phyloP scores from a whole-genome alignment of 1,284 basidiomycete genomes.

The Sphaerobolus stellatus region DNA sequence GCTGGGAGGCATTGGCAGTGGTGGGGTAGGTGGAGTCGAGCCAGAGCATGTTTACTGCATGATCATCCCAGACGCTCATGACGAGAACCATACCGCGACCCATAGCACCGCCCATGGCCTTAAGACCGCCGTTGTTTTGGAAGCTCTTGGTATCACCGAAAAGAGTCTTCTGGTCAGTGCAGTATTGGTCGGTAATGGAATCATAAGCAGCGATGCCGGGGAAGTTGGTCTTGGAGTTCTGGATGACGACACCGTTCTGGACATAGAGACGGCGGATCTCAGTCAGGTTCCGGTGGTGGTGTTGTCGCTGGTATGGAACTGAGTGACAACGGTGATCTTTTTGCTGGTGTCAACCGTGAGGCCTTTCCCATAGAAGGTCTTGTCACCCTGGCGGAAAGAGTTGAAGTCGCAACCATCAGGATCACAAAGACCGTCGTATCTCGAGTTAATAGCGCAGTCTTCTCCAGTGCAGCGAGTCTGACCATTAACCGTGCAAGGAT shows the following conservation, averaged over 20 bases:
- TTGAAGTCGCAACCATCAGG: constrained; percentile 32
- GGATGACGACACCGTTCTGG: constrained; percentile 50
- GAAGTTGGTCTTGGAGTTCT: constrained; percentile 47
- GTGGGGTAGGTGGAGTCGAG: constrained; percentile 57
- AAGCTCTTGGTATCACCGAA: constrained; percentile 48
- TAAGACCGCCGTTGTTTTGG: constrained; percentile 44
- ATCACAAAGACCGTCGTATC: constrained; percentile 22
- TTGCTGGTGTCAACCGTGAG: constrained; percentile 28
- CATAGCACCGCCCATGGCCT: constrained; percentile 45
- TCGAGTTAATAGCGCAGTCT: constrained; percentile 16
- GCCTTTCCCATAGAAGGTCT: constrained; percentile 24
- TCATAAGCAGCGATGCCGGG: constrained; percentile 39
- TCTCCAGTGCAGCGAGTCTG: constrained; percentile 20
- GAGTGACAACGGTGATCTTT: constrained; percentile 54
- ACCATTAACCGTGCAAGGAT: constrained; percentile 22
- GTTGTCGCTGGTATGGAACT: constrained; percentile 50
- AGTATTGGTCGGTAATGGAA: constrained; percentile 43
- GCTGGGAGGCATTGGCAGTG: constrained; percentile 36
- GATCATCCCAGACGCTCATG: constrained; percentile 57
- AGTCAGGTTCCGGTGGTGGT: constrained; percentile 42
- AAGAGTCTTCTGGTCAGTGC: constrained; percentile 40
- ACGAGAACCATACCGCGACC: constrained; percentile 53
- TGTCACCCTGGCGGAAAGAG: constrained; percentile 28
- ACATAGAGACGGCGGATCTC: constrained; percentile 56
- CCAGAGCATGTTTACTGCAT: constrained; percentile 58